Percentiles rank a stretch among this genome's conserved stretches.
phyloP scores from a whole-genome alignment of 2,329 filamentous ascomycete genomes.

The Gaeumannomyces sp. region DNA sequence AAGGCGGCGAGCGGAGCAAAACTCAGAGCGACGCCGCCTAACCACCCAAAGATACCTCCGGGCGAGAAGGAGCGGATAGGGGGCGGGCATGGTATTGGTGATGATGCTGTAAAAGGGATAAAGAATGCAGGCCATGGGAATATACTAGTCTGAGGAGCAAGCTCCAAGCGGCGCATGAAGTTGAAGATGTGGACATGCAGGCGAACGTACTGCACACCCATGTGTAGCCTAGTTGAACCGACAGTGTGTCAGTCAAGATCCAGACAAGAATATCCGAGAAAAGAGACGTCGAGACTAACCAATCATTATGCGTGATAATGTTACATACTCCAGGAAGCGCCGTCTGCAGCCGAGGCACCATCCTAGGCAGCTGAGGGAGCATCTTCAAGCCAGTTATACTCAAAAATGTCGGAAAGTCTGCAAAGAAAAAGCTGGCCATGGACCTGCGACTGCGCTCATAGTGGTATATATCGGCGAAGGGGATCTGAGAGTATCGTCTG shows the following conservation, averaged over 20 bases:
- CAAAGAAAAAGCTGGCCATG: slow-evolving; percentile 25
- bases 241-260: background rate
- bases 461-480: slow-evolving; percentile 39
- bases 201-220: slow-evolving; percentile 29
- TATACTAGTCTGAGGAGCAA: slow-evolving; percentile 34
- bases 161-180: slow-evolving; percentile 45
- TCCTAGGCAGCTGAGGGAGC: background rate
- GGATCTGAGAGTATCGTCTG: slow-evolving; percentile 39
- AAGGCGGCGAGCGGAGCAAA: slow-evolving; percentile 42
- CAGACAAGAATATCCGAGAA: background rate
- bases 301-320: background rate
- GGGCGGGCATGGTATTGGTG: slow-evolving; percentile 42
- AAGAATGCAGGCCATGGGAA: slow-evolving; percentile 45
- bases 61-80: slow-evolving; percentile 31
- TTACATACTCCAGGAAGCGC: background rate
- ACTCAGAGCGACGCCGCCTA: slow-evolving; percentile 34
- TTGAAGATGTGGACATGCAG: slow-evolving; percentile 46
- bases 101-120: slow-evolving; percentile 46
- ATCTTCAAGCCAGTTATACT: slow-evolving; percentile 9
- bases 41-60: slow-evolving; percentile 36
- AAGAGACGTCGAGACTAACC: background rate
- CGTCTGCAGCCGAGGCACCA: background rate
- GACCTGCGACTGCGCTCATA: slow-evolving; percentile 29
- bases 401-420: slow-evolving; percentile 35
- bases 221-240: slow-evolving; percentile 12